Percentiles rank a stretch among this genome's conserved stretches.
These are phyloP conservation scores for Citrus sp. DNA, from an alignment of 345 rosid species.

Conservation along the genomic window DNA sequence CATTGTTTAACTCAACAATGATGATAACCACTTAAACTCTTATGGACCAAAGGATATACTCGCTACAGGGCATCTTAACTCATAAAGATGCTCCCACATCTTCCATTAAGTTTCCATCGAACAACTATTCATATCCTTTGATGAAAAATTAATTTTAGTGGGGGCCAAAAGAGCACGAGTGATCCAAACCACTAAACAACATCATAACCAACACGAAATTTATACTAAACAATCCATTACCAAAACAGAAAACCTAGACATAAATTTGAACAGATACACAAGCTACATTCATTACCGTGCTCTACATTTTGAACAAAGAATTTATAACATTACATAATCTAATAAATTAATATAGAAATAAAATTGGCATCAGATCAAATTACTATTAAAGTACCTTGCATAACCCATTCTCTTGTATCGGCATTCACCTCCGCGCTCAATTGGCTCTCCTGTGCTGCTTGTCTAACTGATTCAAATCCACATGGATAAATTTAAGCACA, in stretches of 20 bases:
- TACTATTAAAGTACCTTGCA: slow-evolving; percentile 53
- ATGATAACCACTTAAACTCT: background rate
- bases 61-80: background rate
- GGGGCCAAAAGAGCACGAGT: background rate
- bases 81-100: background rate
- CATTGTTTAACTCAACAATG: background rate
- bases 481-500: background rate
- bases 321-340: background rate
- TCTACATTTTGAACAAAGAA: background rate
- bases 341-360: background rate
- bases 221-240: background rate
- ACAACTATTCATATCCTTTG: background rate
- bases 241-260: background rate
- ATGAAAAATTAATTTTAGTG: background rate
- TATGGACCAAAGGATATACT: background rate
- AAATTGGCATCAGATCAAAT: background rate
- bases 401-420: slow-evolving; percentile 63
- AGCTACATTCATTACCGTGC: background rate
- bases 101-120: background rate
- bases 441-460: slow-evolving; percentile 51
- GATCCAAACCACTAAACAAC: background rate
- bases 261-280: background rate
- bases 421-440: slow-evolving; percentile 34
- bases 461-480: slow-evolving; percentile 32
- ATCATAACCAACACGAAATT: background rate